Base-by-base conservation (phyloP, 495 filamentous ascomycete genomes). In the Penicillium atrosanguineum region DNA sequence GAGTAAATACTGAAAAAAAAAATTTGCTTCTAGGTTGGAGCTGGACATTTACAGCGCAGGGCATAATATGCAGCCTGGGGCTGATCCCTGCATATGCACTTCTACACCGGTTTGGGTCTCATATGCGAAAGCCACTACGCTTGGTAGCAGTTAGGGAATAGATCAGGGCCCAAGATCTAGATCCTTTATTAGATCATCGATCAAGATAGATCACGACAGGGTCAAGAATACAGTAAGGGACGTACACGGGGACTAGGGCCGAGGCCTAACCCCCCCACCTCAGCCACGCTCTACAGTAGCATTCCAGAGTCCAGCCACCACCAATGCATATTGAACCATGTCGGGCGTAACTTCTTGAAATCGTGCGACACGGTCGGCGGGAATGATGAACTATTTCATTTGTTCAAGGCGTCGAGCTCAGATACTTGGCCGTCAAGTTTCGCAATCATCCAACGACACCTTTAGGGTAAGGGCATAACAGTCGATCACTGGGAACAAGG, bases 61-160 rank as follows among this genome's bases (percentile, higher is more conserved):
- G 31, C 14, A 48, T 26, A 14, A 4, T 40, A 7, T 25, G 47
- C 47, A 40, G 8, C 7, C 9, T 47, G 9, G 14, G 47, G n/a
- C 25, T 49, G 47, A 40, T 26, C 47, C 37, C 36, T 49, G 47
- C 47, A 41, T 41, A 41, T 29, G 37, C 37, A 18, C 21, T 25
- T 49, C 16, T 40, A 40, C 19, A 40, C 38, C 38, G 38, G 18
- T 16, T 4, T 6, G 31, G 38, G 19, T 40, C 38, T 40, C 19
- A 20, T 12, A 34, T 34, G 31, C 31, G 31, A 34, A 34, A 15
- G 31, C 31, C 31, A 4, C 31, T 34, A 4, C 31, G 4, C 9
- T 34, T 15, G 31, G 12, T 34, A 12, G 31, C 31, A 14, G 12
- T 34, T 3, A 34, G 7, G 28, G 28, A 7, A 14, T 34, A 34